Conservation (phyloP, 768 basidiomycete species). For the Boletus edulis region DNA sequence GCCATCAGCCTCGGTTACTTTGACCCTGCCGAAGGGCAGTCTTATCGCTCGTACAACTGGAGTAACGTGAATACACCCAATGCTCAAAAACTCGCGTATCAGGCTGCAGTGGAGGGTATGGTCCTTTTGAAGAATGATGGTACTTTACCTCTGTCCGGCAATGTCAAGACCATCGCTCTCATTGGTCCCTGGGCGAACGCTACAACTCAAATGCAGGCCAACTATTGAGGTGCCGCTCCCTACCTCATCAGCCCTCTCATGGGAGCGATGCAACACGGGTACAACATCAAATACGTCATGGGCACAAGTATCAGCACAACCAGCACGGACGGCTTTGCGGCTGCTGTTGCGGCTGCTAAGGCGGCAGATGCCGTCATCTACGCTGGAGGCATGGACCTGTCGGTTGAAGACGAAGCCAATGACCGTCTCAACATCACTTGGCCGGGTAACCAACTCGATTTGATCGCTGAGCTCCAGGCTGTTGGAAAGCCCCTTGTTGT, state of each 20-base stretch:
- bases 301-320: slow-evolving; percentile 43
- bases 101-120: slow-evolving; percentile 52
- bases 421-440: slow-evolving; percentile 51
- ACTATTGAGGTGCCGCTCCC: slow-evolving; percentile 53
- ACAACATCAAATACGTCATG: slow-evolving; percentile 39
- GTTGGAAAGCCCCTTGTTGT: slow-evolving; percentile 52
- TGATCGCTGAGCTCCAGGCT: slow-evolving; percentile 43
- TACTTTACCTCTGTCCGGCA: slow-evolving; percentile 48
- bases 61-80: slow-evolving; percentile 45
- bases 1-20: slow-evolving; percentile 52
- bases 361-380: slow-evolving; percentile 50
- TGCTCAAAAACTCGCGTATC: slow-evolving; percentile 48
- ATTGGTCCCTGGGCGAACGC: slow-evolving; percentile 61
- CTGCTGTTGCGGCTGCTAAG: slow-evolving; percentile 47
- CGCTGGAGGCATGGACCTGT: slow-evolving; percentile 49
- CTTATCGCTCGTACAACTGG: slow-evolving; percentile 50
- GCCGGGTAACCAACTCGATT: slow-evolving; percentile 54
- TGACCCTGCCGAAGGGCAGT: slow-evolving; percentile 40
- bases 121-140: slow-evolving; percentile 66
- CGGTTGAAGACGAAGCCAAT: not conserved
- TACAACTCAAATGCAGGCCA: slow-evolving; percentile 55
- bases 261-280: slow-evolving; percentile 47
- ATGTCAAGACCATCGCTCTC: slow-evolving; percentile 49
- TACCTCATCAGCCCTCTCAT: slow-evolving; percentile 54
- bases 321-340: slow-evolving; percentile 46